A percentile compares a stretch with the other conserved stretches of the same genome.
phyloP scores from a whole-genome alignment of 495 filamentous ascomycete species.

The Aspergillus diversus region DNA sequence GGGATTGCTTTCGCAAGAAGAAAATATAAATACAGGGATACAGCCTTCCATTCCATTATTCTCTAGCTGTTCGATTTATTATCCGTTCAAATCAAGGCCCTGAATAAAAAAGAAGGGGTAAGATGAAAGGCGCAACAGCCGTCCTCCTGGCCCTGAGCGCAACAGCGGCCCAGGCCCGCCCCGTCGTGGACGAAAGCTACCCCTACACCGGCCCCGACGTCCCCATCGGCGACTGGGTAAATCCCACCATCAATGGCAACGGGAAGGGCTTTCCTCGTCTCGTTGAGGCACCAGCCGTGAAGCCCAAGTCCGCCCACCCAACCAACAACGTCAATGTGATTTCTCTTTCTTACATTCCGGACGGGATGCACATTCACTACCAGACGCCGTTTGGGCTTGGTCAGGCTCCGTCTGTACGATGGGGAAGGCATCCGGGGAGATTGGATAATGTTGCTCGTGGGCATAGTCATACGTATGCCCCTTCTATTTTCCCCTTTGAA shows the following conservation, averaged over 20 bases:
- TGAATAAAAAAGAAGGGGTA: background rate
- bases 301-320: constrained; percentile 41
- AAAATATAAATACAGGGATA: background rate
- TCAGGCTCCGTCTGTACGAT: constrained; percentile 42
- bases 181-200: constrained; percentile 27
- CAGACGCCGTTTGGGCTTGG: constrained; percentile 58
- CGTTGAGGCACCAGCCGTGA: constrained; percentile 58
- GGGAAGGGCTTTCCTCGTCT: constrained; percentile 56
- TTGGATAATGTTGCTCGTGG: constrained; percentile 40
- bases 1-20: background rate
- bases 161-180: constrained; percentile 31
- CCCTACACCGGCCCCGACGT: constrained; percentile 53
- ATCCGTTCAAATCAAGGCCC: background rate
- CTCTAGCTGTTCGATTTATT: background rate
- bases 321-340: constrained; percentile 61
- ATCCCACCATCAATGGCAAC: constrained; percentile 54
- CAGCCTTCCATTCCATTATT: background rate
- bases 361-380: constrained; percentile 56
- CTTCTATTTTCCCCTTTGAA: too few species aligned
- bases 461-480: constrained; percentile 42
- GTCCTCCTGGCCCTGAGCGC: constrained; percentile 27
- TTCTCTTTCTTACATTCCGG: constrained; percentile 50
- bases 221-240: constrained; percentile 55
- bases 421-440: constrained; percentile 34
- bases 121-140: constrained; percentile 25